Evolutionary conservation across 208 protist species (phyloP).

Genomic region (Acanthamoeba lugdunensis): DNA sequence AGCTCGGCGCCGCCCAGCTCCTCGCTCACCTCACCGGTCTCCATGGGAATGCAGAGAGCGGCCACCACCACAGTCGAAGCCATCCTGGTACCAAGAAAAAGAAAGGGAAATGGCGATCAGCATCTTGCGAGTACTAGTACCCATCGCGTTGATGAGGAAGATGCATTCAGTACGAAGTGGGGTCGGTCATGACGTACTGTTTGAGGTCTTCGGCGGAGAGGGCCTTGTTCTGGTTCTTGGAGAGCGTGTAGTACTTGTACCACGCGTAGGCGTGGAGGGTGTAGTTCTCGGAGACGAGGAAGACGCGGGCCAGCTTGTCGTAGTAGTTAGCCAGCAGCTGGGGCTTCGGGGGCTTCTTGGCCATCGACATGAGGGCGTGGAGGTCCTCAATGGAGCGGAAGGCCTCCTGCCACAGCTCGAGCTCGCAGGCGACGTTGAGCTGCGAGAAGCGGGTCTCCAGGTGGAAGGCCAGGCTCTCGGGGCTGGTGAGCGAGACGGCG

Average conservation of each 20-base stretch:
- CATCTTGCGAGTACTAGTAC: no score
- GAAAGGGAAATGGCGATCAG: neutral
- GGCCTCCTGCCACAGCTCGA: constrained; percentile 88
- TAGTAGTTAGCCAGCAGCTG: constrained; percentile 79
- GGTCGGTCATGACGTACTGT: neutral
- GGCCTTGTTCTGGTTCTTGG: constrained; percentile 73
- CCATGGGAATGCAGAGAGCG: constrained; percentile 77
- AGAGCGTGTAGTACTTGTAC: constrained; percentile 78
- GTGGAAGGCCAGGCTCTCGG: constrained; percentile 84
- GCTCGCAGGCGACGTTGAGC: constrained; percentile 84
- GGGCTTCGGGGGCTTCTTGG: constrained; percentile 76
- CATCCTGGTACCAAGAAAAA: neutral
- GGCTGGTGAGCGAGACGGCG: constrained; percentile 76
- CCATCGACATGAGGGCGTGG: constrained; percentile 72
- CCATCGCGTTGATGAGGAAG: neutral
- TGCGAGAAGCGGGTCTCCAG: constrained; percentile 88
- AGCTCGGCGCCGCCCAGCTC: constrained; percentile 56
- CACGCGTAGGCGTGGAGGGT: constrained; percentile 80
- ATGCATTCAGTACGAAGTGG: neutral
- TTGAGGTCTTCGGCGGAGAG: constrained; percentile 51
- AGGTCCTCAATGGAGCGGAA: constrained; percentile 81
- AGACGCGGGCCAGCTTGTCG: constrained; percentile 79
- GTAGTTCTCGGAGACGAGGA: constrained; percentile 81
- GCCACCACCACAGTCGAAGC: constrained; percentile 78
- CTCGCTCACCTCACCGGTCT: constrained; percentile 16